These are phyloP conservation scores for Eleusine indica DNA, from an alignment of 176 grass and related monocot genomes.

Conservation along the genomic window DNA sequence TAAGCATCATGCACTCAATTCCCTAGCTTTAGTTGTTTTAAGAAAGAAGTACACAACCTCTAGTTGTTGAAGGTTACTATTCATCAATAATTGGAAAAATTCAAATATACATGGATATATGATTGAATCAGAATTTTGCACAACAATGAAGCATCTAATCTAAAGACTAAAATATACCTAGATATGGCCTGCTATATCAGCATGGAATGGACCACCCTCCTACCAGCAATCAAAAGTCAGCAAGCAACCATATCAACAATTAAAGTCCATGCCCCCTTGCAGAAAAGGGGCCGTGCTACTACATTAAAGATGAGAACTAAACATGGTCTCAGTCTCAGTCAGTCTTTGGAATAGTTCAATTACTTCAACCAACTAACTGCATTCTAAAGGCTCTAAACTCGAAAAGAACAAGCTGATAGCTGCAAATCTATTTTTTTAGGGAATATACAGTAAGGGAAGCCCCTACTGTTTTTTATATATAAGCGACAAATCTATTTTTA, in stretches of 20 bases:
- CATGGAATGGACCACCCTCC: conserved; percentile 40
- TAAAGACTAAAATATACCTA: conserved; percentile 20
- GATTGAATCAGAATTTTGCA: conserved; percentile 32
- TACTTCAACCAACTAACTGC: conserved; percentile 25
- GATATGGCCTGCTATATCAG: conserved; percentile 39
- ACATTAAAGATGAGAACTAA: conserved; percentile 7
- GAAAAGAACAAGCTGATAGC: conserved; percentile 21
- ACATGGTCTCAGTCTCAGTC: conserved; percentile 17
- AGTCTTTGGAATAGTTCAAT: conserved; percentile 25
- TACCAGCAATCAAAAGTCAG: conserved; percentile 48
- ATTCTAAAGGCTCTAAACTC: conserved; percentile 8
- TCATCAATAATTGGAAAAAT: conserved; percentile 24
- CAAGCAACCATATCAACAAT: conserved; percentile 28
- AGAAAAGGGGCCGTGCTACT: not conserved
- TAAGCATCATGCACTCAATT: conserved; percentile 15
- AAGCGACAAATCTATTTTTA: conserved; percentile 12
- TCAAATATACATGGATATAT: conserved; percentile 25
- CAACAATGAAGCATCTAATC: conserved; percentile 6
- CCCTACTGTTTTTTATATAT: too few species aligned
- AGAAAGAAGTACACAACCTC: not conserved
- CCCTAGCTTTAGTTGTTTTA: conserved; percentile 18
- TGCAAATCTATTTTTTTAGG: conserved; percentile 6
- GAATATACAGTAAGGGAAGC: too few species aligned
- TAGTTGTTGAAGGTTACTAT: conserved; percentile 40
- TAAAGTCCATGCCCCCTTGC: not conserved